These are phyloP conservation scores for Diaporthe eres DNA, from an alignment of 2,329 filamentous ascomycete genomes.

Conservation along the genomic window DNA sequence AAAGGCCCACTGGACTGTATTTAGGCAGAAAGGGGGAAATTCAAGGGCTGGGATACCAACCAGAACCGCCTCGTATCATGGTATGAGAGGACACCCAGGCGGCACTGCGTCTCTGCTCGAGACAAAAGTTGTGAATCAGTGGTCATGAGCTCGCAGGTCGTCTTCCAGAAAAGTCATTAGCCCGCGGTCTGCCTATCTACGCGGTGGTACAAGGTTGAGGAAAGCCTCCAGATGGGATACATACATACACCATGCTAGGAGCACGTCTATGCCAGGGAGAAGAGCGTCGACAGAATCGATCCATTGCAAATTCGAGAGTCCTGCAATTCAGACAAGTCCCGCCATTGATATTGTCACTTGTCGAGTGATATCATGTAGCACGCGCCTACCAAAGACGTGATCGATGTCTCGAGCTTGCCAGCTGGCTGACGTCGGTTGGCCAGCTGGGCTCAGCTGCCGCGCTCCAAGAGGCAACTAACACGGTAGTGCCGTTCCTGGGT, in stretches of 20 bases:
- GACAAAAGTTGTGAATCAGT: neutral
- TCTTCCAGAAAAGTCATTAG: constrained; percentile 7
- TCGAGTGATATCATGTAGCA: neutral
- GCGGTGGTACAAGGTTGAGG: neutral
- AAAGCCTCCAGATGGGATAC: neutral
- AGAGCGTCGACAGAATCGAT: neutral
- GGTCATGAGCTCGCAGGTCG: neutral
- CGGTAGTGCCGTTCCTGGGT: neutral
- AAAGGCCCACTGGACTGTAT: constrained; percentile 20
- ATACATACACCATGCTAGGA: neutral
- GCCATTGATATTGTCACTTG: neutral
- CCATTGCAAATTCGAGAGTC: neutral
- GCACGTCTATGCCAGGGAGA: neutral
- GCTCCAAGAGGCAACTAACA: neutral
- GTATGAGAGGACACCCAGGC: neutral
- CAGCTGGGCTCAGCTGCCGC: constrained; percentile 5
- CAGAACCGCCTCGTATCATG: constrained; percentile 6
- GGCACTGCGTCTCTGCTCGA: neutral
- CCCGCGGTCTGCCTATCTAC: neutral
- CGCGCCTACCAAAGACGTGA: no score
- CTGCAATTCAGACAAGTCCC: neutral
- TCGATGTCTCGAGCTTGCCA: neutral
- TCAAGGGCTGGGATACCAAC: constrained; percentile 23
- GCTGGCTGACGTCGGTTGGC: neutral
- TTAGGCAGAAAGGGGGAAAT: constrained; percentile 33